Percentiles rank a stretch among this genome's conserved stretches.
These are phyloP conservation scores for Madurella mycetomatis DNA, from an alignment of 2,329 filamentous ascomycete genomes.

Conservation along the genomic window DNA sequence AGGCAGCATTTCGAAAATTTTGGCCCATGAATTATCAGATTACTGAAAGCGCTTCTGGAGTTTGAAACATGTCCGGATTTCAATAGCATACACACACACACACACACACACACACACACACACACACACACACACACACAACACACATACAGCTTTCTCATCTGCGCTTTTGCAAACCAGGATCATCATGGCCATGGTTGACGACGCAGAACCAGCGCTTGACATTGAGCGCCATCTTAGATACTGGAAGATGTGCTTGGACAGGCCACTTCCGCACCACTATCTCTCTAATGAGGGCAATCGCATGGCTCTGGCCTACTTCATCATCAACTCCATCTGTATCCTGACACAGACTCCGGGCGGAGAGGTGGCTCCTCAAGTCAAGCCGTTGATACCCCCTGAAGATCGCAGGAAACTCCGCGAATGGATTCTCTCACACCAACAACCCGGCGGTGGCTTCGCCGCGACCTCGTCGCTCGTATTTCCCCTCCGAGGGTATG, in stretches of 20 bases:
- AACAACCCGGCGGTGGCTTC: conserved; percentile 84
- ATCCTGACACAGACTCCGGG: conserved; percentile 55
- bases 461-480: conserved; percentile 73
- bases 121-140: too few relatives aligned
- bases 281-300: conserved; percentile 90
- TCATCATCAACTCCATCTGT: conserved; percentile 81
- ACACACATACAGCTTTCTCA: too few relatives aligned
- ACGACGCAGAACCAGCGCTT: conserved; percentile 34
- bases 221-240: conserved; percentile 69
- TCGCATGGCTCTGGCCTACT: conserved; percentile 84
- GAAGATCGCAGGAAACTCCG: conserved; percentile 44
- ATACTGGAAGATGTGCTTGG: conserved; percentile 89
- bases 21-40: not conserved
- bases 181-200: conserved; percentile 17
- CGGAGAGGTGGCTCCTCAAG: not conserved
- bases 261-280: conserved; percentile 70
- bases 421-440: conserved; percentile 82
- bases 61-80: not conserved
- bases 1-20: not conserved
- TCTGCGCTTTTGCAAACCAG: not conserved
- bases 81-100: too few relatives aligned
- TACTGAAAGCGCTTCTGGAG: not conserved
- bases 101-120: too few relatives aligned
- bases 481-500: conserved; percentile 32
- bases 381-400: conserved; percentile 38